Evolutionary conservation across 2,329 filamentous ascomycete genomes (phyloP).

Genomic region (Ceratocystis alfenasii): DNA sequence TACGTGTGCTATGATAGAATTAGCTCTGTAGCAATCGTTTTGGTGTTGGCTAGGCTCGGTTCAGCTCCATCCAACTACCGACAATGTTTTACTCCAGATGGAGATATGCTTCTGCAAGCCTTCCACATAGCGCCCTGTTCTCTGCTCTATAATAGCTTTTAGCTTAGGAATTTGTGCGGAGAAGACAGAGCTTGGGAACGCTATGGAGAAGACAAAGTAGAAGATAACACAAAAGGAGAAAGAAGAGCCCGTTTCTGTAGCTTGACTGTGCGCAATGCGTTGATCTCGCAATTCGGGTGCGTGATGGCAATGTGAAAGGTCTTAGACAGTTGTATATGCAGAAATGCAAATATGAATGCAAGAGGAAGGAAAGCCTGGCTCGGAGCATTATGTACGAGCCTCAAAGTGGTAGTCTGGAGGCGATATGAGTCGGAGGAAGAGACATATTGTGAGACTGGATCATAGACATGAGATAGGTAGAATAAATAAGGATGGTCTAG

Average conservation of each 20-base stretch:
- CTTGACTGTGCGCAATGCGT: background rate
- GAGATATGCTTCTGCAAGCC: background rate
- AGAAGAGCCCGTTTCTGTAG: background rate
- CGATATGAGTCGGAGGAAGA: background rate
- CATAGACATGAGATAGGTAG: background rate
- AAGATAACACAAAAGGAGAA: background rate
- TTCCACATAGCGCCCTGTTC: conserved; percentile 8
- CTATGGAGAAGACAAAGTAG: background rate
- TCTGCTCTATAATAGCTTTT: background rate
- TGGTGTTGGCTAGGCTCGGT: background rate
- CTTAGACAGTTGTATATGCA: background rate
- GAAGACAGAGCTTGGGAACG: background rate
- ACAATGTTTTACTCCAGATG: background rate
- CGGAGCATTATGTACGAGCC: background rate
- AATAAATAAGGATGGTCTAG: background rate
- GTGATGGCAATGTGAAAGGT: background rate
- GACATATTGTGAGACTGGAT: conserved; percentile 4
- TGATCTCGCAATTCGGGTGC: conserved; percentile 2
- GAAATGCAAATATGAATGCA: background rate
- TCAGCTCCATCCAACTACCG: conserved; percentile 1
- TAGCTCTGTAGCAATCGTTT: background rate
- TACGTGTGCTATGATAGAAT: background rate
- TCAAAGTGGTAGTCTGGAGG: background rate
- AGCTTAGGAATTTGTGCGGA: background rate
- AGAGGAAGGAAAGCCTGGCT: background rate